Percentiles rank a stretch among this genome's conserved stretches.
Conservation (phyloP, 768 basidiomycete genomes). For the Cantharellus anzutake region DNA sequence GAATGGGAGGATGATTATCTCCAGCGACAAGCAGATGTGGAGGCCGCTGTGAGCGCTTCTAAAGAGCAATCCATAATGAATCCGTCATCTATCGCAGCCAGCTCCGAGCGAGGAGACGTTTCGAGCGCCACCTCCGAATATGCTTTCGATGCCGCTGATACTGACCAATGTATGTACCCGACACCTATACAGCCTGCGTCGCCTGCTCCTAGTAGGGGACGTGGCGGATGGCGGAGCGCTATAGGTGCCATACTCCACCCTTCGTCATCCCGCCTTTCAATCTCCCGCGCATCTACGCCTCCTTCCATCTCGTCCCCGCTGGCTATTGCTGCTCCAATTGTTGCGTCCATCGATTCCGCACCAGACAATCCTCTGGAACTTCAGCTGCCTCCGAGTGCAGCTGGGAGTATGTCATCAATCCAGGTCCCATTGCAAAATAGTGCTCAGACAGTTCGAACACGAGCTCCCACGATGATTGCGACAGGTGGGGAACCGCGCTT, state of each 20-base stretch:
- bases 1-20: slow-evolving; percentile 68
- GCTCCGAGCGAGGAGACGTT: slow-evolving; percentile 23
- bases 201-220: slow-evolving; percentile 13
- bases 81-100: not conserved
- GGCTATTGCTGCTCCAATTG: slow-evolving; percentile 67
- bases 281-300: slow-evolving; percentile 54
- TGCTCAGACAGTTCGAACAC: slow-evolving; percentile 33
- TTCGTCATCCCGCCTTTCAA: not conserved
- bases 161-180: slow-evolving; percentile 25
- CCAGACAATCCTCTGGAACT: not conserved
- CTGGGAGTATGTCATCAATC: not conserved
- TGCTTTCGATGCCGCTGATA: slow-evolving; percentile 27
- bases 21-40: slow-evolving; percentile 20
- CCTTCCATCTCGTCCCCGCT: slow-evolving; percentile 78
- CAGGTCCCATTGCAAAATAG: slow-evolving; percentile 8
- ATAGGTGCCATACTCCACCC: not conserved
- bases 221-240: not conserved
- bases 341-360: slow-evolving; percentile 29
- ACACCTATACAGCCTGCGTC: slow-evolving; percentile 47
- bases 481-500: slow-evolving; percentile 28
- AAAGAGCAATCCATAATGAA: slow-evolving; percentile 15
- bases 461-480: slow-evolving; percentile 41
- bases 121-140: slow-evolving; percentile 51
- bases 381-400: not conserved
- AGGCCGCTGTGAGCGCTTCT: slow-evolving; percentile 14